A percentile compares a stretch with the other conserved stretches of the same genome.
Evolutionary conservation across 2,329 filamentous ascomycete species (phyloP).

Genomic region (Colletotrichum godetiae): DNA sequence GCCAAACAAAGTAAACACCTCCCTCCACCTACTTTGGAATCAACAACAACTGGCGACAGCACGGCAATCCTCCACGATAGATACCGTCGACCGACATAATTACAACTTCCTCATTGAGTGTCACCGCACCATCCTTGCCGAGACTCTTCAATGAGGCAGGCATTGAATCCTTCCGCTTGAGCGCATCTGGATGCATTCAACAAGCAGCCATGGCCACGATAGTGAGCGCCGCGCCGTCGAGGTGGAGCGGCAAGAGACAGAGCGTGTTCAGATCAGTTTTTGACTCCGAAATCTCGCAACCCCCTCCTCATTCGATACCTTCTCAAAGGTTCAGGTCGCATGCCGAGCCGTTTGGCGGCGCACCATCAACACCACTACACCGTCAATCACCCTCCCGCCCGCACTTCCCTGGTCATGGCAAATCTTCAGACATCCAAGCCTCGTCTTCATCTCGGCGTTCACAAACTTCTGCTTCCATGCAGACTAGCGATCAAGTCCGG

Average conservation of each 20-base stretch:
- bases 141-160: slow-evolving; percentile 24
- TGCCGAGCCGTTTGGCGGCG: slow-evolving; percentile 60
- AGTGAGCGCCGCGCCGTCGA: slow-evolving; percentile 25
- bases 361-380: slow-evolving; percentile 38
- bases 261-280: slow-evolving; percentile 68
- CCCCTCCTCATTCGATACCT: slow-evolving; percentile 57
- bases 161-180: slow-evolving; percentile 27
- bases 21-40: neutral
- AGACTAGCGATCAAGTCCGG: slow-evolving; percentile 62
- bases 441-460: slow-evolving; percentile 32
- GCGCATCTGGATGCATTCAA: slow-evolving; percentile 7
- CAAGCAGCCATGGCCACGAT: slow-evolving; percentile 19
- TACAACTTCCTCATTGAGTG: neutral
- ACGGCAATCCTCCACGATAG: neutral
- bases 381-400: slow-evolving; percentile 36
- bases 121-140: neutral
- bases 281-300: slow-evolving; percentile 60
- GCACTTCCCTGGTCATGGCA: slow-evolving; percentile 12
- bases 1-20: slow-evolving; percentile 35
- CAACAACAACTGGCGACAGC: slow-evolving; percentile 9
- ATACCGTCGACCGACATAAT: neutral
- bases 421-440: slow-evolving; percentile 32
- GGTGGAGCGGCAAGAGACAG: slow-evolving; percentile 47
- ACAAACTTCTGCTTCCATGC: slow-evolving; percentile 20
- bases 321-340: slow-evolving; percentile 51